Evolutionary conservation across 75 land plant species (phyloP), one percentile per base, ranked within the genome.

Genomic region (Pseudotsuga menziesii): DNA sequence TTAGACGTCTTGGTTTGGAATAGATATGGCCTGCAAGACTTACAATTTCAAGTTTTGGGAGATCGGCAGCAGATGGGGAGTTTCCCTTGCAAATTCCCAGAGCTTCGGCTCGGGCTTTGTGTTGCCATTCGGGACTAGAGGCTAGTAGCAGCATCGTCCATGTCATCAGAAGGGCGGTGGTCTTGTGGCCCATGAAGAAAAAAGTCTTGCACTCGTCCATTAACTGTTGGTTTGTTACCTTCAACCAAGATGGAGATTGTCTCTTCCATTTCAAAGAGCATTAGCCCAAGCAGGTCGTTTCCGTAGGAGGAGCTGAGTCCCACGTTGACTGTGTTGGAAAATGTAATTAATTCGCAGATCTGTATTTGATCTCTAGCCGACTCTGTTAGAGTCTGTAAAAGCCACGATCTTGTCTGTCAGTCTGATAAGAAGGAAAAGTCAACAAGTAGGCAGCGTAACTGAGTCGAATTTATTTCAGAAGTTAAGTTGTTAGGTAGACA

Each of bases 171-270:
- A 86, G 79, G 4, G 96, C 83, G 2, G 94, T 85, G 15, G 96
- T 95, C 62, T 95, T 98, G 55, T 97, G 99, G 6, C 99, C 99
- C 16, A 94, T 91, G 71, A 97, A 92, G 82, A 88, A 97, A 85
- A 97, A 88, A 29, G 98, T 95, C 83, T 92, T 94, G 86, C 94
- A 94, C 58, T 92, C 93, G 61, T 97, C 99, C 83, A 97, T 90
- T 11, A 97, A 76, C 60, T 85, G 57, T 74, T 90, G 84, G 12
- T 67, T 85, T 61, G 60, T 80, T 22, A 84, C 0, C 20, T n/a
- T 19, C 22, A 19, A 13, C 5, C 20, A 59, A 0, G 22, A 19
- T 0, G 61, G 27, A 75, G 71, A 2, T 77, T 84, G n/a, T 56
- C 61, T 1, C 25, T 57, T 57, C 77, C 75, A 62, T 82, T 83